Conservation (phyloP, 768 basidiomycete species). For the Russula brevipes region DNA sequence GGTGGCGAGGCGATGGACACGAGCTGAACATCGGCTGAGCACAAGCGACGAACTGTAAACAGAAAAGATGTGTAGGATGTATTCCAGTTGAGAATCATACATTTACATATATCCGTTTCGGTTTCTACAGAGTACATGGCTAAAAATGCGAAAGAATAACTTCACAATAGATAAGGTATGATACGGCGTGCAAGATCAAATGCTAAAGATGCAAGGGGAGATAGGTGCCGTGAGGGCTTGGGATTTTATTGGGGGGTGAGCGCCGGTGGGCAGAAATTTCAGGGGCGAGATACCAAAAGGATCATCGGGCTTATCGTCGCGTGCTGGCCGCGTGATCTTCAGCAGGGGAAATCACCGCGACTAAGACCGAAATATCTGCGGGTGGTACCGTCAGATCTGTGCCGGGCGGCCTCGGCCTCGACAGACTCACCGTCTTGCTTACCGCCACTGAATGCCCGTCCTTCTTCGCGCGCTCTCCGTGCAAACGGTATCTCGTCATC, state of each 20-base stretch:
- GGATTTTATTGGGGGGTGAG: neutral
- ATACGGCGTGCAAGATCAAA: neutral
- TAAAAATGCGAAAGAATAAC: constrained; percentile 3
- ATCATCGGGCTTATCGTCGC: neutral
- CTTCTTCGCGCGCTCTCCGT: constrained; percentile 68
- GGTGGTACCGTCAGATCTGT: neutral
- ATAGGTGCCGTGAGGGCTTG: neutral
- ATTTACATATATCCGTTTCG: constrained; percentile 1
- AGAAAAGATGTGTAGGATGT: constrained; percentile 5
- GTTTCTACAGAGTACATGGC: constrained; percentile 13
- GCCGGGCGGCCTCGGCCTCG: neutral
- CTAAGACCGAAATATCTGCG: constrained; percentile 61
- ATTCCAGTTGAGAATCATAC: constrained; percentile 6
- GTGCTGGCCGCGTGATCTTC: constrained; percentile 7
- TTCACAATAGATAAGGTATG: constrained; percentile 9
- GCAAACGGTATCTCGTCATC: constrained; percentile 75
- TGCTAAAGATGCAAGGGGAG: neutral
- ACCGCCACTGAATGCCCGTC: constrained; percentile 68
- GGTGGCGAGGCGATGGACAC: constrained; percentile 77
- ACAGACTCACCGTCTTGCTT: constrained; percentile 71
- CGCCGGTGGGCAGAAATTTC: neutral
- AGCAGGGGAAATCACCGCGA: constrained; percentile 56
- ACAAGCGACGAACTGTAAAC: neutral
- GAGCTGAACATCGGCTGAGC: constrained; percentile 39
- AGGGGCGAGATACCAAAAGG: neutral